Conservation (phyloP, 805 yeast species). For the Pichia paraexigua region DNA sequence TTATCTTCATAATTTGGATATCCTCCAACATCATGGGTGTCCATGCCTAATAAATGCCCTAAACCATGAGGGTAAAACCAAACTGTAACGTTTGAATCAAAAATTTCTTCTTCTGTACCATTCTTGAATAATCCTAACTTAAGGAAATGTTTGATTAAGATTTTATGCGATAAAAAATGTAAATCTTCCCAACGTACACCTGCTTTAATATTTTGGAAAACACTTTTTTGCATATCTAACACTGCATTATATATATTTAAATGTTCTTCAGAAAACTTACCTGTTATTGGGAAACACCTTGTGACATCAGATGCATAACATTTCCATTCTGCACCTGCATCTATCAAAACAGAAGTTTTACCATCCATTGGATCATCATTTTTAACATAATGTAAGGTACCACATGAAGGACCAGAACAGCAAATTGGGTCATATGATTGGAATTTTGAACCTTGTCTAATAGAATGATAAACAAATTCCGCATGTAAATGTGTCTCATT, state of each 20-base stretch:
- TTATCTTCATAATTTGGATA: conserved; percentile 77
- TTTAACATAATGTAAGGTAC: conserved; percentile 82
- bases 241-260: conserved; percentile 75
- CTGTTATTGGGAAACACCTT: conserved; percentile 86
- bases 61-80: conserved; percentile 93
- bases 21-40: conserved; percentile 95
- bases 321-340: conserved; percentile 97
- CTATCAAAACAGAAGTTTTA: conserved; percentile 68
- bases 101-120: conserved; percentile 54
- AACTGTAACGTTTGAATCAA: conserved; percentile 60
- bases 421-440: conserved; percentile 94
- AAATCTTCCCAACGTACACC: conserved; percentile 82
- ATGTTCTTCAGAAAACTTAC: conserved; percentile 86
- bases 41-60: conserved; percentile 91
- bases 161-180: conserved; percentile 71
- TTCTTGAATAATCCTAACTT: conserved; percentile 66
- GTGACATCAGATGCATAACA: conserved; percentile 92
- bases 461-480: conserved; percentile 86
- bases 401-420: conserved; percentile 86
- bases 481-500: conserved; percentile 94
- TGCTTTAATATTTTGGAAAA: conserved; percentile 68
- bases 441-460: conserved; percentile 86
- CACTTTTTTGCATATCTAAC: conserved; percentile 67
- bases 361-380: conserved; percentile 59
- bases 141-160: conserved; percentile 64